Percentiles rank a stretch among this genome's conserved stretches.
Evolutionary conservation across 2,329 filamentous ascomycete species (phyloP).

Genomic region (Stagonosporopsis vannaccii): DNA sequence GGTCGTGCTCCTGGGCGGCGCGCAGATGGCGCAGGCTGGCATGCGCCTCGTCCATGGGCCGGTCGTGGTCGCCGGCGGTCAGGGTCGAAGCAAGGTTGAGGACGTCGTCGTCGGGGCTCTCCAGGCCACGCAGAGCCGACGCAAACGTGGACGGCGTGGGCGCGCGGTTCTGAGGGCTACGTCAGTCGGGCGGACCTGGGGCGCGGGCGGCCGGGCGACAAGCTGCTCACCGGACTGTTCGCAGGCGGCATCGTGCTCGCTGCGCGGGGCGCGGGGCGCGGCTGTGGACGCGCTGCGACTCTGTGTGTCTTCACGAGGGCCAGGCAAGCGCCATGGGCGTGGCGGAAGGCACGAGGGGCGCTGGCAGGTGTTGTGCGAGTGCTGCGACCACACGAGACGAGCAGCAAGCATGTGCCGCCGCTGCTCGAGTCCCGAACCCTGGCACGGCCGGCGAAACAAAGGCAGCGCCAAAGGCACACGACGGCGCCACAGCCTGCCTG

Average conservation of each 20-base stretch:
- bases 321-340: slow-evolving; percentile 26
- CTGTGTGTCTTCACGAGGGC: slow-evolving; percentile 7
- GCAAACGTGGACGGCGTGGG: slow-evolving; percentile 51
- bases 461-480: slow-evolving; percentile 10
- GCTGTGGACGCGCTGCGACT: neutral
- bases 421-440: neutral
- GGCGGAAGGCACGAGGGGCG: slow-evolving; percentile 14
- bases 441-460: slow-evolving; percentile 15
- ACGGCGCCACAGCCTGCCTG: neutral
- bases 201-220: slow-evolving; percentile 1
- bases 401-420: slow-evolving; percentile 1
- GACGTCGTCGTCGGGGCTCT: slow-evolving; percentile 51
- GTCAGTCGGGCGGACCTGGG: slow-evolving; percentile 25
- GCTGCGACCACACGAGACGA: slow-evolving; percentile 2
- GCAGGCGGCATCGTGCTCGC: slow-evolving; percentile 44
- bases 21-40: slow-evolving; percentile 28
- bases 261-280: no score
- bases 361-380: neutral
- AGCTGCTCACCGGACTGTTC: slow-evolving; percentile 39
- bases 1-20: slow-evolving; percentile 30
- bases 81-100: slow-evolving; percentile 60
- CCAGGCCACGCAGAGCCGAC: slow-evolving; percentile 55
- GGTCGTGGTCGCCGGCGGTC: slow-evolving; percentile 54
- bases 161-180: slow-evolving; percentile 24
- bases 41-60: slow-evolving; percentile 29